A percentile compares a stretch with the other conserved stretches of the same genome.
phyloP scores from a whole-genome alignment of 1,284 basidiomycete genomes.

The Fomitopsis schrenkii region DNA sequence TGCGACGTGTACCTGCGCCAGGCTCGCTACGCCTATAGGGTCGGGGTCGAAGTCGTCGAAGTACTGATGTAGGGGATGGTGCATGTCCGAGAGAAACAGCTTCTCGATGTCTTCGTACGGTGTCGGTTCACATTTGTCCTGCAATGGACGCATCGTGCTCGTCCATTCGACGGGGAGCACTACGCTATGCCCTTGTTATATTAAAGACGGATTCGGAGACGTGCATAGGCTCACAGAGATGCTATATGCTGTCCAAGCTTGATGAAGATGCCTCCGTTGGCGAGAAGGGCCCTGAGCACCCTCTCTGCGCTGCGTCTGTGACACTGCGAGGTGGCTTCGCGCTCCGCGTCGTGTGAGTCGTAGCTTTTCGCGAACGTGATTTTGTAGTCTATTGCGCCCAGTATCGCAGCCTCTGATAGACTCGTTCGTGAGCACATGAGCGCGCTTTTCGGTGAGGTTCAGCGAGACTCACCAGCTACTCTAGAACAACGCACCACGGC shows the following conservation, averaged over 20 bases:
- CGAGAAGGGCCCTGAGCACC: constrained; percentile 75
- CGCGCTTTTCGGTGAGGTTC: not conserved
- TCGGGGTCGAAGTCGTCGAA: constrained; percentile 83
- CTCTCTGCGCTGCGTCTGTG: constrained; percentile 78
- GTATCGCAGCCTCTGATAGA: constrained; percentile 54
- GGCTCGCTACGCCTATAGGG: constrained; percentile 93
- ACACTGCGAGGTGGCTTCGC: constrained; percentile 68
- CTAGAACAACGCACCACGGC: constrained; percentile 73
- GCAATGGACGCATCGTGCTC: constrained; percentile 63
- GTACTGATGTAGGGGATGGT: constrained; percentile 54
- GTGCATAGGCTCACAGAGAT: constrained; percentile 43
- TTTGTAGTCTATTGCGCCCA: constrained; percentile 84
- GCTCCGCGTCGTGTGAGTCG: constrained; percentile 48
- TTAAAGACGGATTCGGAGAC: constrained; percentile 17
- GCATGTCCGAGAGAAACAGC: constrained; percentile 74
- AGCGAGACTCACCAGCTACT: constrained; percentile 45
- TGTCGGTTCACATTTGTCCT: constrained; percentile 85
- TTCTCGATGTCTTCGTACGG: constrained; percentile 64
- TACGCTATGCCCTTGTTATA: constrained; percentile 29
- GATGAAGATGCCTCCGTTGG: constrained; percentile 92
- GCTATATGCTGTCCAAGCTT: constrained; percentile 92
- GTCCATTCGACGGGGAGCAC: constrained; percentile 85
- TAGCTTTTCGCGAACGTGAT: constrained; percentile 62
- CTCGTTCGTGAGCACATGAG: not conserved
- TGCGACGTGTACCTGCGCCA: constrained; percentile 95